Conservation (phyloP, 176 grass and related monocot genomes). For the Tillandsia leiboldiana region DNA sequence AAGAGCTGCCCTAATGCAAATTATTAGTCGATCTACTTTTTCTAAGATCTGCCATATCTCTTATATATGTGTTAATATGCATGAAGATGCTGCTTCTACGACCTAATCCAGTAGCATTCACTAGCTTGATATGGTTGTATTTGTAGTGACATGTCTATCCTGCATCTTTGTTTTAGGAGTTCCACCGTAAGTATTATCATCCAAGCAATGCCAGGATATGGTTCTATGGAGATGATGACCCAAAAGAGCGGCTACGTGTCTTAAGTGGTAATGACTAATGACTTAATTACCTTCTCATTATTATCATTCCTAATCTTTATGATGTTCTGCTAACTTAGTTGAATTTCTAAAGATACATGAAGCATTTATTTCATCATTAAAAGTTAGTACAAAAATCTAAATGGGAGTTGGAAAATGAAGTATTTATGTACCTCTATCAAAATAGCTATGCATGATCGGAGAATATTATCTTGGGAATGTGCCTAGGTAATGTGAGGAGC, state of each 20-base stretch:
- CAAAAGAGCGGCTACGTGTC: conserved; percentile 56
- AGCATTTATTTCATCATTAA: neutral
- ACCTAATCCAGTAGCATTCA: neutral
- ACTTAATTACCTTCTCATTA: conserved; percentile 10
- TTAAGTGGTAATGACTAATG: conserved; percentile 57
- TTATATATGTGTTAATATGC: neutral
- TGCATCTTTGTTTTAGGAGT: conserved; percentile 46
- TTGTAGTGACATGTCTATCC: neutral
- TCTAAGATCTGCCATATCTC: neutral
- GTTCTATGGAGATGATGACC: conserved; percentile 95
- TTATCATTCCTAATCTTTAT: neutral
- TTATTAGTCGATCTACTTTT: neutral
- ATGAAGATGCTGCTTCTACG: neutral
- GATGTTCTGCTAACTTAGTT: neutral
- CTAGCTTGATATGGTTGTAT: neutral
- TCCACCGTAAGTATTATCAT: conserved; percentile 89
- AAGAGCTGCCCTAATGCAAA: neutral
- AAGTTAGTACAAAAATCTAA: neutral
- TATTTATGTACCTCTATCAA: no score
- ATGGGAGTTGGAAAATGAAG: neutral
- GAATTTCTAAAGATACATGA: neutral
- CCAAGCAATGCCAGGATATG: conserved; percentile 95
- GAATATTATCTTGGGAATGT: no score
- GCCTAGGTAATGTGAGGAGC: no score
- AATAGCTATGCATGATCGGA: no score